Base-by-base conservation (phyloP, 768 basidiomycete species). In the Kwoniella botswanensis region DNA sequence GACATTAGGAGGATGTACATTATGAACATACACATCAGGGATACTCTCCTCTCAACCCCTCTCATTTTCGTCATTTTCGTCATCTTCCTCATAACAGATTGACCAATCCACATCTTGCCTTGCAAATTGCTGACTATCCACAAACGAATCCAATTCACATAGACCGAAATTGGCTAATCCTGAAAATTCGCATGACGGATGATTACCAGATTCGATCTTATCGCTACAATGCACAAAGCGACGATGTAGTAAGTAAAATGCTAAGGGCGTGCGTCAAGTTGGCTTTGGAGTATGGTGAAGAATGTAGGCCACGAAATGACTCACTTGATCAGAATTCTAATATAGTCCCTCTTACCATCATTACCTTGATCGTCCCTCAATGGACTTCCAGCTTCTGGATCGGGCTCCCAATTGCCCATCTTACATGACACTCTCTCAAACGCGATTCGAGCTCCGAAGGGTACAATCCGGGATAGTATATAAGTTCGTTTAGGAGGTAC, bases 401-500 rank as follows among this genome's bases (percentile, higher is more conserved):
- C 80, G n/a, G 78, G 80, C 50, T 81, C 80, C 80, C 80, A 81
- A 35, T 73, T 73, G 7, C 73, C 78, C 44, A 78, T 56, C 60
- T 79, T 71, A 56, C 79, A 95, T 63, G 76, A 87, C 87, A 82
- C 71, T 18, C 81, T 67, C 85, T 96, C 93, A 4, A 89, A 87
- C 22, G 92, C 88, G 88, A 95, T 88, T 66, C 90, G 84, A 24
- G 86, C 90, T 11, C 88, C 88, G 82, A 95, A 95, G 0, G 93
- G 91, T 9, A 91, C 89, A 78, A 94, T 83, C 24, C 82, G 84
- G 5, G 82, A 72, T 1, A 79, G 67, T 9, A 71, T 54, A 52
- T 66, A 81, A 13, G 75, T 73, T 3, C 76, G 64, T 57, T 76
- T 75, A 2, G 53, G 62, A 1, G 74, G 74, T 0, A 77, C 42